These are phyloP conservation scores for Agaricus subrufescens DNA, from an alignment of 768 basidiomycete genomes.

Conservation along the genomic window DNA sequence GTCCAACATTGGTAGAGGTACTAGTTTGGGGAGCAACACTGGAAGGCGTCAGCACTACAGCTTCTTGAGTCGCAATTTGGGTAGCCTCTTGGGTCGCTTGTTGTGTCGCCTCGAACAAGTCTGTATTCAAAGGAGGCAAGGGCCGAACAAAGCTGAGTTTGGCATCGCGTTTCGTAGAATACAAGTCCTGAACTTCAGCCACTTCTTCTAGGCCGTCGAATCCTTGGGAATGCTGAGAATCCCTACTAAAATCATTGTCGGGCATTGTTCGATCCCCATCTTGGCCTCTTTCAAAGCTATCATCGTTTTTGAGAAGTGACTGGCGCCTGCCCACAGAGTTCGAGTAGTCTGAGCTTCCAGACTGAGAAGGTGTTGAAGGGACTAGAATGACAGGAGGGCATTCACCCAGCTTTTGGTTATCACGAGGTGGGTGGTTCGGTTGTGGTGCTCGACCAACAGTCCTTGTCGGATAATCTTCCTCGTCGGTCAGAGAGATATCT, in stretches of 20 bases:
- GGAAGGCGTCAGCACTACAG: neutral
- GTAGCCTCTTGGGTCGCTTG: slow-evolving; percentile 24
- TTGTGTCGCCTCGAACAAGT: slow-evolving; percentile 7
- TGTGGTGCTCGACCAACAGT: neutral
- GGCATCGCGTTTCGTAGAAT: neutral
- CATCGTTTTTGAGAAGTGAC: slow-evolving; percentile 15
- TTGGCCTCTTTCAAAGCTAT: slow-evolving; percentile 6
- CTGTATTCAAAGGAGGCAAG: neutral
- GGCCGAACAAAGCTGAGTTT: neutral
- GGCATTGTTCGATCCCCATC: slow-evolving; percentile 11
- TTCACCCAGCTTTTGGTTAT: slow-evolving; percentile 8
- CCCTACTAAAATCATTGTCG: slow-evolving; percentile 15
- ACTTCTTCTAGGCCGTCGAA: slow-evolving; percentile 9
- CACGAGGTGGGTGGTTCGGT: neutral
- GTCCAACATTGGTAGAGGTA: slow-evolving; percentile 7
- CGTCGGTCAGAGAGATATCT: slow-evolving; percentile 37
- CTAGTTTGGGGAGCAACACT: neutral
- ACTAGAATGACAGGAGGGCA: slow-evolving; percentile 30
- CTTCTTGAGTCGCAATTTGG: slow-evolving; percentile 29
- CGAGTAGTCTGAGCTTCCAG: slow-evolving; percentile 21
- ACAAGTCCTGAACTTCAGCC: slow-evolving; percentile 7
- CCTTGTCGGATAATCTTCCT: slow-evolving; percentile 10
- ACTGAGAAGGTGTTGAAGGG: slow-evolving; percentile 48
- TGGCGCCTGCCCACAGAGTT: neutral
- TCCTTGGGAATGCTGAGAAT: slow-evolving; percentile 15